These are phyloP conservation scores for Boletus reticulatus DNA, from an alignment of 768 basidiomycete species.

Conservation along the genomic window DNA sequence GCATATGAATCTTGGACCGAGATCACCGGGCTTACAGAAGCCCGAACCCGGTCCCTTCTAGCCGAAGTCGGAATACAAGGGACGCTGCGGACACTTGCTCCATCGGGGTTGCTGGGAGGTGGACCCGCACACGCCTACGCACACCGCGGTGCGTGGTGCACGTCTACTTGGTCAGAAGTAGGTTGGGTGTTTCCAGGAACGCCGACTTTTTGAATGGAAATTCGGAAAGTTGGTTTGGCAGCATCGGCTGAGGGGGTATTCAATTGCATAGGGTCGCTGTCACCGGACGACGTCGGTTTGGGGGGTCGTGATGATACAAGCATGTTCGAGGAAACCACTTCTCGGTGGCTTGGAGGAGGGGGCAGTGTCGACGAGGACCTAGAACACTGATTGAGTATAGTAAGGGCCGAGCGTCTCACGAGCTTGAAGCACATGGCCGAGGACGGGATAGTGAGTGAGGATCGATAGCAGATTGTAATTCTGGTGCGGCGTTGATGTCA, in stretches of 20 bases:
- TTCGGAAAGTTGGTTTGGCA: neutral
- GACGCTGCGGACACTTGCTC: neutral
- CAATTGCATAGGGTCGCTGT: neutral
- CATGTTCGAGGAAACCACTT: neutral
- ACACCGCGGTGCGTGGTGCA: no score
- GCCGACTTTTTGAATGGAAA: neutral
- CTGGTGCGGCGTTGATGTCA: slow-evolving; percentile 2
- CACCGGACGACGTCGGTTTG: neutral
- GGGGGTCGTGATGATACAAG: neutral
- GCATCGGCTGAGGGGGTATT: no score
- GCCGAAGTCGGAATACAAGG: neutral
- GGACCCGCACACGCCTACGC: no score
- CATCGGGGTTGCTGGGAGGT: neutral
- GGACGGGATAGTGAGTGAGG: neutral
- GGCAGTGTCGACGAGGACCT: neutral
- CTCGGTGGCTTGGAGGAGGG: neutral
- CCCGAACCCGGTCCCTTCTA: neutral
- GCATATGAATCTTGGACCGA: no score
- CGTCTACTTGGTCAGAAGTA: no score
- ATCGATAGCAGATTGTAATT: slow-evolving; percentile 2
- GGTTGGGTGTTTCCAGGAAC: neutral
- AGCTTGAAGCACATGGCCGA: neutral
- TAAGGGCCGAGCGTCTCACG: neutral
- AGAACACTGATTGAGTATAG: no score
- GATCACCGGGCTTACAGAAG: no score